Percentiles rank a stretch among this genome's conserved stretches.
Evolutionary conservation across 352 stramenopile species (phyloP).

Genomic region (Globisporangium cederbergense): DNA sequence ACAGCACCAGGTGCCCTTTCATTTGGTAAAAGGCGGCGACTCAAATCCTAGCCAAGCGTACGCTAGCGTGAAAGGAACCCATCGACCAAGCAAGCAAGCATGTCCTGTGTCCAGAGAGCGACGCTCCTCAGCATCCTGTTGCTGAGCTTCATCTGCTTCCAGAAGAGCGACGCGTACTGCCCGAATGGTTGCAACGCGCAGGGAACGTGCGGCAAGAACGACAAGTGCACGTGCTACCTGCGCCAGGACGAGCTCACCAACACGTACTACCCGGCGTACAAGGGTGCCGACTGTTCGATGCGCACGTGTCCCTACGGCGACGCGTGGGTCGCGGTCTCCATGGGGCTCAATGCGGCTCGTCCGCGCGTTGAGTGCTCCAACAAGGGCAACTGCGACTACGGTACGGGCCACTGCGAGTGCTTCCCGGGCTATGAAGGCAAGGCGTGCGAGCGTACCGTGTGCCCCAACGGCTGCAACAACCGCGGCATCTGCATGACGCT

Average conservation of each 20-base stretch:
- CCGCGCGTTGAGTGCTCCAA: conserved; percentile 90
- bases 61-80: neutral
- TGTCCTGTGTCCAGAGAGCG: conserved; percentile 42
- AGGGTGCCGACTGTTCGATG: conserved; percentile 73
- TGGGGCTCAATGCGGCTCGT: conserved; percentile 74
- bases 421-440: conserved; percentile 89
- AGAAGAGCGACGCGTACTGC: conserved; percentile 49
- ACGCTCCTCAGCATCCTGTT: conserved; percentile 32
- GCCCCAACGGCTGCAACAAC: conserved; percentile 93
- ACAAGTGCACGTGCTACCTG: conserved; percentile 92
- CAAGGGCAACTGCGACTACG: conserved; percentile 90
- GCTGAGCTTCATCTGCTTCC: conserved; percentile 31
- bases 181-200: conserved; percentile 85
- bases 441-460: conserved; percentile 89
- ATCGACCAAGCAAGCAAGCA: conserved; percentile 16
- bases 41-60: conserved; percentile 12
- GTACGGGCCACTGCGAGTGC: conserved; percentile 88
- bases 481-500: conserved; percentile 94
- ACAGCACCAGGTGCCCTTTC: conserved; percentile 1
- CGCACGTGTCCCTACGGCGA: conserved; percentile 71
- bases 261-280: conserved; percentile 51
- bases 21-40: conserved; percentile 14
- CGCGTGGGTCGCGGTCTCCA: conserved; percentile 60
- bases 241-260: conserved; percentile 50
- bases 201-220: conserved; percentile 82